A percentile compares a stretch with the other conserved stretches of the same genome.
Conservation (phyloP, 2,329 filamentous ascomycete species). For the Cladosporium austrohemisphaericum region DNA sequence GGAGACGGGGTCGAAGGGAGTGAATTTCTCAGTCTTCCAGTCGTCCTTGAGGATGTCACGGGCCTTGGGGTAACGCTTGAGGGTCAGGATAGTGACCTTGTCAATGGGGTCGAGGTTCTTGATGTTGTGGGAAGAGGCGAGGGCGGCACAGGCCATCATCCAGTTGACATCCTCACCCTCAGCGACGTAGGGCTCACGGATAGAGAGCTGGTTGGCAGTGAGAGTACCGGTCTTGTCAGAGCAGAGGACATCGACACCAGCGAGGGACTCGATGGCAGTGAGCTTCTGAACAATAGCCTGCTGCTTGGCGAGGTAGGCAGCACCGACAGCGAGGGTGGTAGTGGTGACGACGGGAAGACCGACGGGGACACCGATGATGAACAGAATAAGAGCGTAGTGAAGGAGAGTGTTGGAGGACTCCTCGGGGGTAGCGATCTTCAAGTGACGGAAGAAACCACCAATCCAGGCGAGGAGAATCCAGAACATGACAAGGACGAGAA, state of each 20-base stretch:
- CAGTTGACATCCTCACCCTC: conserved; percentile 76
- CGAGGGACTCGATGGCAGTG: conserved; percentile 72
- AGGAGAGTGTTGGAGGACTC: conserved; percentile 61
- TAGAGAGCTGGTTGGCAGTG: conserved; percentile 70
- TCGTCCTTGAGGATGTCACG: conserved; percentile 70
- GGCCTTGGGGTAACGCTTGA: conserved; percentile 73
- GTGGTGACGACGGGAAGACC: conserved; percentile 77
- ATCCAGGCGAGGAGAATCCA: conserved; percentile 74
- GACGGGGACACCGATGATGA: conserved; percentile 76
- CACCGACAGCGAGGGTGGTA: conserved; percentile 72
- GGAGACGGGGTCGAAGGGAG: conserved; percentile 72
- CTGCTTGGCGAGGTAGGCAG: conserved; percentile 71
- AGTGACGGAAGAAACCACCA: conserved; percentile 71
- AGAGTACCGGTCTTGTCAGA: conserved; percentile 80
- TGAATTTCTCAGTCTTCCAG: conserved; percentile 75
- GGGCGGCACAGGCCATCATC: conserved; percentile 78
- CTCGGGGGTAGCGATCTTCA: conserved; percentile 59
- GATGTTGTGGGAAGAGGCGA: conserved; percentile 74
- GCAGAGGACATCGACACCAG: conserved; percentile 74
- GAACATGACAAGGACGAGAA: conserved; percentile 73
- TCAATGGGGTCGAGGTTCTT: conserved; percentile 76
- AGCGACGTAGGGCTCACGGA: conserved; percentile 72
- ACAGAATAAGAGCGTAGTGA: conserved; percentile 64
- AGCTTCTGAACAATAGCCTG: conserved; percentile 78
- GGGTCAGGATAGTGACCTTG: conserved; percentile 72